Percentiles rank a stretch among this genome's conserved stretches.
Conservation (phyloP, 306 rosid genomes). For the Pachyrhizus erosus region DNA sequence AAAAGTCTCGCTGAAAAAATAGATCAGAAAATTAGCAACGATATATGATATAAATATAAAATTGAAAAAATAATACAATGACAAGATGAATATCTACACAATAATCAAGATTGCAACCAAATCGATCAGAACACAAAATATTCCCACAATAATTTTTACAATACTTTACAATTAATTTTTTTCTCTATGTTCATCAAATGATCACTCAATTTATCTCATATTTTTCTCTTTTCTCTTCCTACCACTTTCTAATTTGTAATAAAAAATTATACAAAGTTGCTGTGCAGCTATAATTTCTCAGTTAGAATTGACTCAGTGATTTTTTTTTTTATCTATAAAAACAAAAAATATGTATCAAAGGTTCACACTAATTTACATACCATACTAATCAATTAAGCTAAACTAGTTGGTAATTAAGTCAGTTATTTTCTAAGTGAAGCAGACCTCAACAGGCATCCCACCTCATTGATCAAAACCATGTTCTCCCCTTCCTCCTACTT, state of each 20-base stretch:
- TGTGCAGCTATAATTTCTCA: too few relatives aligned
- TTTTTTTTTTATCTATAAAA: too few relatives aligned
- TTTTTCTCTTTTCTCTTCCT: neutral
- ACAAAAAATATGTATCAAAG: too few relatives aligned
- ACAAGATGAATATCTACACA: too few relatives aligned
- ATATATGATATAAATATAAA: too few relatives aligned
- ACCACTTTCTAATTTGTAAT: neutral
- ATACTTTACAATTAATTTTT: too few relatives aligned
- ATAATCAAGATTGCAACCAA: neutral
- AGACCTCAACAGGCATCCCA: neutral
- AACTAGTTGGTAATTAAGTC: too few relatives aligned
- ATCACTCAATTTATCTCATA: neutral
- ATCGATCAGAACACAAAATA: too few relatives aligned
- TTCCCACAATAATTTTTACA: neutral
- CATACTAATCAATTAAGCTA: too few relatives aligned
- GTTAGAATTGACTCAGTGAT: too few relatives aligned
- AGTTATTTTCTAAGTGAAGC: neutral
- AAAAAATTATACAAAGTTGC: neutral
- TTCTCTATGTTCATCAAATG: neutral
- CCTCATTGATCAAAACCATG: neutral
- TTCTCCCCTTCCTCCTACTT: neutral
- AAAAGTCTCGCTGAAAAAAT: neutral
- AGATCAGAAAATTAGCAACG: too few relatives aligned
- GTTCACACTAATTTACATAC: too few relatives aligned
- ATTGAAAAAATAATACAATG: neutral